Evolutionary conservation across 352 stramenopile genomes (phyloP), one percentile per base, ranked within the genome.

Genomic region (Globisporangium emineosum): DNA sequence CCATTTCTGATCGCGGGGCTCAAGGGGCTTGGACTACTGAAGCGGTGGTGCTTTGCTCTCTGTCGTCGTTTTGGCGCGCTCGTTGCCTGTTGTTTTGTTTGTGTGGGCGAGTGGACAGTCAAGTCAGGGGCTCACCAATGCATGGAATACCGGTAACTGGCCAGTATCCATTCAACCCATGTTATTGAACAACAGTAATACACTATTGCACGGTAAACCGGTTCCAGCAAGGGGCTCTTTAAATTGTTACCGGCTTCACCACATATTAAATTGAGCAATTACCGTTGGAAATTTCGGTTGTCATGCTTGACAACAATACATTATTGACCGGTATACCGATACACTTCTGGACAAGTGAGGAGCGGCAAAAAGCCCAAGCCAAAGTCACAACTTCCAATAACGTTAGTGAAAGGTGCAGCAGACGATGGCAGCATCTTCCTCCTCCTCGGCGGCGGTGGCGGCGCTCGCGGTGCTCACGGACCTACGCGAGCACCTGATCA

Each of bases 401-500:
- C n/a, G n/a, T n/a, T n/a, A n/a, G 15, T 45, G 37, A 45, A 45
- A 45, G 15, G 4, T n/a, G 37, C 37, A 1, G 8, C 10, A 23
- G 42, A 56, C 25, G 35, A 50, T 52, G 56, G 37, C 40, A 23
- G 17, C 59, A 27, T 17, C 51, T 23, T 35, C 50, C 33, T 40
- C 35, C 33, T 40, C 33, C 33, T 40, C 33, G 33, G 35, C 27
- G 17, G 35, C 60, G 55, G 67, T 67, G 32, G 63, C 77, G 29
- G 59, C 79, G 56, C 68, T 75, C 45, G 66, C 62, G 19, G 64
- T 73, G 60, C 70, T 94, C 43, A 71, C 70, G 45, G 70, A 70
- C 49, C 72, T 93, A 50, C 85, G 85, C 49, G 70, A 71, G 65
- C 83, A 94, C 64, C 49, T 92, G 75, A 94, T 94, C 75, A 86